Percentiles rank a stretch among this genome's conserved stretches.
Evolutionary conservation across 2,329 filamentous ascomycete genomes (phyloP).

Genomic region (Colletotrichum ledebouriae): DNA sequence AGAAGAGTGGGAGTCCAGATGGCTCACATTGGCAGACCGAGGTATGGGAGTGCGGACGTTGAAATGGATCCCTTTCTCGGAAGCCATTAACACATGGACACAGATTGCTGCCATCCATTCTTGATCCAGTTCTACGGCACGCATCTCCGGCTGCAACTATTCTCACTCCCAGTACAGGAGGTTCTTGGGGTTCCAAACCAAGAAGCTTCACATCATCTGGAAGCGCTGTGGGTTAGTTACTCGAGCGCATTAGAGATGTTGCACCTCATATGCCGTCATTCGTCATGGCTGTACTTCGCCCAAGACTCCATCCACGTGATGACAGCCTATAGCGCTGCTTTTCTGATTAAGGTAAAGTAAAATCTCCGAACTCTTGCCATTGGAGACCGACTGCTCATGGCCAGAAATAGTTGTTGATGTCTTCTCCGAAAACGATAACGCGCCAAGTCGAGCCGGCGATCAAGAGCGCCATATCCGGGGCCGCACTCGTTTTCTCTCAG

Average conservation of each 20-base stretch:
- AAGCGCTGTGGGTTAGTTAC: slow-evolving; percentile 51
- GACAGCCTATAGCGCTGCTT: slow-evolving; percentile 57
- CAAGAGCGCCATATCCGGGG: slow-evolving; percentile 39
- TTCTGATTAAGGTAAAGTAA: slow-evolving; percentile 52
- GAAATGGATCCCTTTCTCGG: neutral
- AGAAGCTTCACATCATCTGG: slow-evolving; percentile 46
- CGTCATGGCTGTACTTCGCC: slow-evolving; percentile 53
- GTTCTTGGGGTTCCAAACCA: slow-evolving; percentile 46
- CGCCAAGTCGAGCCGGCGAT: slow-evolving; percentile 31
- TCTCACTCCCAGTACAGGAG: slow-evolving; percentile 53
- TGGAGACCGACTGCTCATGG: neutral
- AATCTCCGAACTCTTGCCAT: neutral
- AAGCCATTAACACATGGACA: neutral
- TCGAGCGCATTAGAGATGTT: slow-evolving; percentile 50
- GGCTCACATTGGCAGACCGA: slow-evolving; percentile 38
- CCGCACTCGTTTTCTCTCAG: slow-evolving; percentile 46
- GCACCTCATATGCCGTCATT: slow-evolving; percentile 48
- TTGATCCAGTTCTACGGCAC: slow-evolving; percentile 55
- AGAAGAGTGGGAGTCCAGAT: slow-evolving; percentile 45
- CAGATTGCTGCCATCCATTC: slow-evolving; percentile 50
- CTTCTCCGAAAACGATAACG: slow-evolving; percentile 7
- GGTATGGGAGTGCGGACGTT: neutral
- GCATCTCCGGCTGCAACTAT: slow-evolving; percentile 54
- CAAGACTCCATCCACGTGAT: slow-evolving; percentile 59
- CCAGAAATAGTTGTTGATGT: slow-evolving; percentile 15